Evolutionary conservation across 2,329 filamentous ascomycete species (phyloP).

Genomic region (Didymella pomorum): DNA sequence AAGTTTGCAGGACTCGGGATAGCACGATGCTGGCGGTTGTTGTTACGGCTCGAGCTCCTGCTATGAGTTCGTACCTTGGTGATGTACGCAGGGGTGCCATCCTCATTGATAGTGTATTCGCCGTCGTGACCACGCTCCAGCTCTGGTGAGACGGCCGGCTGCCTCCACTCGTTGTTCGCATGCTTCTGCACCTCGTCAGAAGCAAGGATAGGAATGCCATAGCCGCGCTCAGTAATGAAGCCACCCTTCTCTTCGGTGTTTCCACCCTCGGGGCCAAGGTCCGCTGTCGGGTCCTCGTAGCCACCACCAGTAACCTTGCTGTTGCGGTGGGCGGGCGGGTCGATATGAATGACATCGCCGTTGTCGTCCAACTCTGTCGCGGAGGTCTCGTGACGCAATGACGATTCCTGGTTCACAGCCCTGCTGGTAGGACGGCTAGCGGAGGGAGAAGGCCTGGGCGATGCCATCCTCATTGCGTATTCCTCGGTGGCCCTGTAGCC

Average conservation of each 20-base stretch:
- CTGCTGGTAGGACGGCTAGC: slow-evolving; percentile 56
- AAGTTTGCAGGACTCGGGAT: slow-evolving; percentile 52
- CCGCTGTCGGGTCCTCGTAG: slow-evolving; percentile 61
- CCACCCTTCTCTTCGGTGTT: slow-evolving; percentile 58
- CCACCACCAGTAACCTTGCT: slow-evolving; percentile 58
- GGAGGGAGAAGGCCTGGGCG: slow-evolving; percentile 67
- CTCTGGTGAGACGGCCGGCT: slow-evolving; percentile 82
- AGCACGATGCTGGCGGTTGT: slow-evolving; percentile 63
- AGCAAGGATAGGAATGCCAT: slow-evolving; percentile 83
- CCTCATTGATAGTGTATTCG: slow-evolving; percentile 60
- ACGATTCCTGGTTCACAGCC: slow-evolving; percentile 59
- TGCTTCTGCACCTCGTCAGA: slow-evolving; percentile 85
- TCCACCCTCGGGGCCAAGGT: slow-evolving; percentile 57
- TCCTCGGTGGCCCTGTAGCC: slow-evolving; percentile 88
- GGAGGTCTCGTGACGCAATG: slow-evolving; percentile 60
- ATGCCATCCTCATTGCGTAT: slow-evolving; percentile 77
- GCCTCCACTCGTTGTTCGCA: slow-evolving; percentile 70
- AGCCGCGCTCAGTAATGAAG: slow-evolving; percentile 67
- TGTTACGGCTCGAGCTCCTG: slow-evolving; percentile 59
- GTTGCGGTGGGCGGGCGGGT: slow-evolving; percentile 65
- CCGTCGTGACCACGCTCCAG: slow-evolving; percentile 63
- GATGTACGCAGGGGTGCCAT: slow-evolving; percentile 52
- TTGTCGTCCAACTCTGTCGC: slow-evolving; percentile 57
- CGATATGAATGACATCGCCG: slow-evolving; percentile 77
- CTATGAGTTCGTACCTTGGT: slow-evolving; percentile 63